Base-by-base conservation (phyloP, 2,329 filamentous ascomycete genomes). In the Myriosclerotinia scirpicola region DNA sequence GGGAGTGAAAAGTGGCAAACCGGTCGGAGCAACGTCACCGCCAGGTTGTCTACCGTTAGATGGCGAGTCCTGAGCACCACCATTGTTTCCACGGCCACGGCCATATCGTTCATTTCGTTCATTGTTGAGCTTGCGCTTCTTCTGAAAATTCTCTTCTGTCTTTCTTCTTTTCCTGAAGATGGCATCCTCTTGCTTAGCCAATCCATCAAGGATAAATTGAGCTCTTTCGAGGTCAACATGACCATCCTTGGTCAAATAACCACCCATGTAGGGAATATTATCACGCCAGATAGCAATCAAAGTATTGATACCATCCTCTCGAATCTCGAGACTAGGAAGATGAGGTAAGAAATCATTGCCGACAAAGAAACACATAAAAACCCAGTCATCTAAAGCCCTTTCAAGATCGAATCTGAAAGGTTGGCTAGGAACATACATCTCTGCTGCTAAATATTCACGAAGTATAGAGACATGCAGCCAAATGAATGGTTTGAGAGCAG, bases 311-410 rank as follows among this genome's bases (percentile, higher is more conserved):
- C 94, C 94, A 76, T 97, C 93, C 76, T 99, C 95, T 68, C 95
- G 88, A 77, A 99, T 98, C 78, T 98, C 95, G 67, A 99, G 84
- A 74, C 94, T 96, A n/a, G 95, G 95, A 67, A 99, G 82, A 83
- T 99, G 95, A 61, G 95, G 95, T 72, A 99, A 81, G 80, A 99
- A 99, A 81, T 99, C 96, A 79, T 99, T 99, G 72, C 94, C 94
- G 66, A 98, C 94, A 77, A 98, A 98, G 81, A 96, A 98, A 80
- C 94, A 98, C 88, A 98, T 95, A 78, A 98, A 98, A 17, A 98
- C 92, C 95, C 94, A 98, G 77, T 98, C 94, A 78, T 98, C 95
- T 67, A 98, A 86, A 36, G 93, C 93, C 71, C 95, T 88, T 79
- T 99, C 95, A 54, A 99, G 83, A 76, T 99, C 93, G 78, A 96